phyloP scores from a whole-genome alignment of 139 green algal genomes.

The Zygnema circumcarinatum region DNA sequence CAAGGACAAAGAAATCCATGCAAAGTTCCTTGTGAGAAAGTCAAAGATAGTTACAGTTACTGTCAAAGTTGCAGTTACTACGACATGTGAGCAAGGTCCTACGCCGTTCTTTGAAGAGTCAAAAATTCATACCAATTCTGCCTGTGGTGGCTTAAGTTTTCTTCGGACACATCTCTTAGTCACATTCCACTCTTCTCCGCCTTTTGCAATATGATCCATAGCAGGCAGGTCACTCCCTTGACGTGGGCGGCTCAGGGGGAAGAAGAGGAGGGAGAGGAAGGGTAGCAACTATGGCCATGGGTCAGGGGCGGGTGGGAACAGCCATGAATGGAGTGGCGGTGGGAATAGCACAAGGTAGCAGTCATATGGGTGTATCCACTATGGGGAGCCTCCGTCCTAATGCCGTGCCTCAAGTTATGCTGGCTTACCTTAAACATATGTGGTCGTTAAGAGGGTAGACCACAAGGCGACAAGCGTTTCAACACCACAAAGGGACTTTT shows the following conservation, averaged over 20 bases:
- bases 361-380: background rate
- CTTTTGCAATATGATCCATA: slow-evolving; percentile 27
- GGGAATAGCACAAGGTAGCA: background rate
- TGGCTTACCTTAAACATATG: slow-evolving; percentile 93
- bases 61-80: no score
- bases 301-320: slow-evolving; percentile 3
- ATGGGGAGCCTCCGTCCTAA: background rate
- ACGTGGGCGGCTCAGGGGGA: background rate
- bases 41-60: no score
- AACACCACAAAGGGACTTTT: no score
- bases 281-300: slow-evolving; percentile 26
- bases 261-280: slow-evolving; percentile 25
- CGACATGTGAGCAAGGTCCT: no score
- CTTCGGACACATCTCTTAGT: slow-evolving; percentile 75
- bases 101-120: no score
- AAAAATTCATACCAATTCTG: no score
- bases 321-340: background rate
- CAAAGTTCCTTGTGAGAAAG: no score
- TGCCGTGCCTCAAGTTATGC: slow-evolving; percentile 79
- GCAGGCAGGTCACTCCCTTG: no score
- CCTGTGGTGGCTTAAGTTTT: slow-evolving; percentile 96
- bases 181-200: slow-evolving; percentile 73
- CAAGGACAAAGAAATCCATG: no score
- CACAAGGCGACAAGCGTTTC: slow-evolving; percentile 66
- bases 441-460: slow-evolving; percentile 73